A percentile compares a stretch with the other conserved stretches of the same genome.
Conservation (phyloP, 31 red algal species). For the Odonthalia washingtoniensis region DNA sequence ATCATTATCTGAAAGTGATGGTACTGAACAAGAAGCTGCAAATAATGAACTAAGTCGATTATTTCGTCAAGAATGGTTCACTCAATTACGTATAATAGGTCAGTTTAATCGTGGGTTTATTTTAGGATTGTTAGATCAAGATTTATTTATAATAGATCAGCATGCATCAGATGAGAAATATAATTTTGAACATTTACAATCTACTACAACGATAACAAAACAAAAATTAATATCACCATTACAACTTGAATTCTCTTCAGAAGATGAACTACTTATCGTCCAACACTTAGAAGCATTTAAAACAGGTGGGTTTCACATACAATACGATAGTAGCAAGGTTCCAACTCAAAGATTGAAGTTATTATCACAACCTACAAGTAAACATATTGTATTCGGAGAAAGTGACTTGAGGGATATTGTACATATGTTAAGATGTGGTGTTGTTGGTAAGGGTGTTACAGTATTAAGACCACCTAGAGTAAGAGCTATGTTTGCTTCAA, state of each 20-base stretch:
- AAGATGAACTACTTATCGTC: slow-evolving; percentile 78
- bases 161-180: slow-evolving; percentile 97
- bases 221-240: slow-evolving; percentile 69
- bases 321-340: slow-evolving; percentile 12
- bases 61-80: slow-evolving; percentile 83
- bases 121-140: slow-evolving; percentile 44
- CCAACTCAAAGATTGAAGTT: slow-evolving; percentile 74
- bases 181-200: slow-evolving; percentile 79
- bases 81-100: slow-evolving; percentile 75
- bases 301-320: slow-evolving; percentile 70
- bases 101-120: slow-evolving; percentile 96
- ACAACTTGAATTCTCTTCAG: slow-evolving; percentile 63
- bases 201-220: slow-evolving; percentile 38
- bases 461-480: slow-evolving; percentile 62
- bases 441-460: not conserved
- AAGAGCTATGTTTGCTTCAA: slow-evolving; percentile 73
- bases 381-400: slow-evolving; percentile 68
- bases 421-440: slow-evolving; percentile 50
- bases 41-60: slow-evolving; percentile 74
- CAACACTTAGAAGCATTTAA: slow-evolving; percentile 57
- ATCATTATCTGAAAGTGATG: slow-evolving; percentile 17
- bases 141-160: slow-evolving; percentile 96
- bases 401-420: slow-evolving; percentile 82
- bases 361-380: slow-evolving; percentile 65
- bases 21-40: slow-evolving; percentile 32